Evolutionary conservation across 2,329 filamentous ascomycete genomes (phyloP).

Genomic region (Arthrocladium fulminans): DNA sequence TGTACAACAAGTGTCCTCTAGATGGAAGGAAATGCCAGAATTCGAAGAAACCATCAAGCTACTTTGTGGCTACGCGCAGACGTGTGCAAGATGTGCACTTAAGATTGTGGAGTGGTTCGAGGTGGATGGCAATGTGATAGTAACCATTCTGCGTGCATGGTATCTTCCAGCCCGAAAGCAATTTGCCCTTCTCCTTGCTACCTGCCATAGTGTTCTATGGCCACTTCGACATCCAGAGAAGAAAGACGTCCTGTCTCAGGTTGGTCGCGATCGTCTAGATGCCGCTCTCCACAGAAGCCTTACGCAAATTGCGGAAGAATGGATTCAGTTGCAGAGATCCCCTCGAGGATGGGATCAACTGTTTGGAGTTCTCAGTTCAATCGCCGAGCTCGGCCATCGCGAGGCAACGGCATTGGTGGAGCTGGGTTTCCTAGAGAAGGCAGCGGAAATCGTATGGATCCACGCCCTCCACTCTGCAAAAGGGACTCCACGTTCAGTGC

Average conservation of each 20-base stretch:
- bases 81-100: slow-evolving; percentile 16
- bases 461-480: slow-evolving; percentile 15
- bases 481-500: slow-evolving; percentile 10
- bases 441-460: slow-evolving; percentile 52
- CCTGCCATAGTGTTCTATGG: slow-evolving; percentile 13
- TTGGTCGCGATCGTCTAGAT: slow-evolving; percentile 14
- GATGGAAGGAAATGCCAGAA: slow-evolving; percentile 59
- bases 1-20: slow-evolving; percentile 65
- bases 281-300: slow-evolving; percentile 25
- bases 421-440: slow-evolving; percentile 50
- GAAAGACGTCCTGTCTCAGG: background rate
- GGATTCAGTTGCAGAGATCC: slow-evolving; percentile 53
- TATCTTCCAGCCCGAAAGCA: slow-evolving; percentile 16
- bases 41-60: slow-evolving; percentile 50
- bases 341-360: slow-evolving; percentile 67
- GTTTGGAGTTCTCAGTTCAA: slow-evolving; percentile 60
- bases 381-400: slow-evolving; percentile 52
- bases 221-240: slow-evolving; percentile 4
- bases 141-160: slow-evolving; percentile 16
- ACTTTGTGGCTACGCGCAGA: slow-evolving; percentile 44
- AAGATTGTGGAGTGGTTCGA: slow-evolving; percentile 19
- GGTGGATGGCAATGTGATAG: slow-evolving; percentile 11
- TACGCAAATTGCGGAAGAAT: slow-evolving; percentile 48
- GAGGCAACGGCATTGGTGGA: slow-evolving; percentile 54
- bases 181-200: slow-evolving; percentile 14